phyloP scores from a whole-genome alignment of 2,329 filamentous ascomycete species.

The Cercospora beticola region DNA sequence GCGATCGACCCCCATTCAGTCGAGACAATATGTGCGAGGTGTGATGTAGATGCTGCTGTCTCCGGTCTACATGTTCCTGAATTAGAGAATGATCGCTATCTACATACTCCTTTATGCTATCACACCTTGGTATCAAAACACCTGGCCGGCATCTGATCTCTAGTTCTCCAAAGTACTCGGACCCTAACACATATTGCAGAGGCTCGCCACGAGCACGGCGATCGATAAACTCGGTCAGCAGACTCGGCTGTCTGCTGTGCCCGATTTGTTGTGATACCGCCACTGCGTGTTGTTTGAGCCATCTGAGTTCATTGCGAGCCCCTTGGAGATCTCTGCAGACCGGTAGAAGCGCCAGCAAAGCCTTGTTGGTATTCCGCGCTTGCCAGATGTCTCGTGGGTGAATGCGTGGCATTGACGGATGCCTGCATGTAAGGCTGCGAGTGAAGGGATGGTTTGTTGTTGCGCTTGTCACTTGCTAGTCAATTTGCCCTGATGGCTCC shows the following conservation, averaged over 20 bases:
- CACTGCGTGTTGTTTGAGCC: conserved; percentile 62
- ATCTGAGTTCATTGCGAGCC: conserved; percentile 68
- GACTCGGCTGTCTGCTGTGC: conserved; percentile 21
- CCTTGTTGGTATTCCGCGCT: conserved; percentile 31
- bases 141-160: conserved; percentile 74
- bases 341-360: conserved; percentile 62
- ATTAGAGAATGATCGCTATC: conserved; percentile 17
- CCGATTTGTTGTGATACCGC: conserved; percentile 25
- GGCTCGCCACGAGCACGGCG: conserved; percentile 64
- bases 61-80: conserved; percentile 42
- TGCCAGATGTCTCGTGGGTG: conserved; percentile 29
- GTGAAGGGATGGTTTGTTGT: not conserved
- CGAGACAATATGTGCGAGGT: conserved; percentile 36
- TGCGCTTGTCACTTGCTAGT: not conserved
- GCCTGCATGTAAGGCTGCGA: not conserved
- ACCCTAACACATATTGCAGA: conserved; percentile 84
- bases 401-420: conserved; percentile 35
- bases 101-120: not conserved
- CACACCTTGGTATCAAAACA: conserved; percentile 78
- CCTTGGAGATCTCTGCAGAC: conserved; percentile 63
- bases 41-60: conserved; percentile 45
- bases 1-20: conserved; percentile 9
- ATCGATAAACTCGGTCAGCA: conserved; percentile 35
- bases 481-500: not conserved
- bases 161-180: conserved; percentile 81